A percentile compares a stretch with the other conserved stretches of the same genome.
phyloP scores from a whole-genome alignment of 176 grass and related monocot genomes.

The Luzula sylvatica region DNA sequence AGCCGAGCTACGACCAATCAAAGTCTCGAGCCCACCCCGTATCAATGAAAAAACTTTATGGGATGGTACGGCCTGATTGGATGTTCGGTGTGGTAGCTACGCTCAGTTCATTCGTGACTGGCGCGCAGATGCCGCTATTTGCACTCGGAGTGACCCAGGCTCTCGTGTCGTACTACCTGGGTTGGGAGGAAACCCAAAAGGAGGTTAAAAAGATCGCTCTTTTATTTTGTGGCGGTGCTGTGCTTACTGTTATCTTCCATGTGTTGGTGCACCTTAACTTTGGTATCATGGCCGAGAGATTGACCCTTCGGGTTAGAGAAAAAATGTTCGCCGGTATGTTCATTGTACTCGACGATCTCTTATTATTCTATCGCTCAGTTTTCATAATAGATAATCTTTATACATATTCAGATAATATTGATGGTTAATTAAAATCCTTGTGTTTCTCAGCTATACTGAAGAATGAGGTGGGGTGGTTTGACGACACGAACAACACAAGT shows the following conservation, averaged over 20 bases:
- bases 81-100: constrained; percentile 63
- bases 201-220: constrained; percentile 76
- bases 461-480: constrained; percentile 93
- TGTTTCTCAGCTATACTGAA: constrained; percentile 49
- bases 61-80: constrained; percentile 81
- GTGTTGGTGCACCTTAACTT: constrained; percentile 84
- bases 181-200: constrained; percentile 71
- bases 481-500: constrained; percentile 59
- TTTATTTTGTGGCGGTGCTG: constrained; percentile 60
- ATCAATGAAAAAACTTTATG: constrained; percentile 77
- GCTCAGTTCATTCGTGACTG: constrained; percentile 59
- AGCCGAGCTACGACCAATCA: constrained; percentile 29
- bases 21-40: constrained; percentile 46
- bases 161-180: constrained; percentile 96
- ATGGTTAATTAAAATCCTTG: too few relatives aligned
- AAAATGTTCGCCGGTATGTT: constrained; percentile 52
- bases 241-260: constrained; percentile 67
- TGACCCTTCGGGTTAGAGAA: constrained; percentile 79
- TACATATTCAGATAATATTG: too few relatives aligned
- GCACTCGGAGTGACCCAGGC: constrained; percentile 81
- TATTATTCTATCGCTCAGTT: background rate
- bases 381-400: too few relatives aligned
- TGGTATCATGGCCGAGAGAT: constrained; percentile 88
- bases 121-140: constrained; percentile 84
- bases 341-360: background rate